Base-by-base conservation (phyloP, 1,284 basidiomycete genomes). In the Fistulina hepatica region DNA sequence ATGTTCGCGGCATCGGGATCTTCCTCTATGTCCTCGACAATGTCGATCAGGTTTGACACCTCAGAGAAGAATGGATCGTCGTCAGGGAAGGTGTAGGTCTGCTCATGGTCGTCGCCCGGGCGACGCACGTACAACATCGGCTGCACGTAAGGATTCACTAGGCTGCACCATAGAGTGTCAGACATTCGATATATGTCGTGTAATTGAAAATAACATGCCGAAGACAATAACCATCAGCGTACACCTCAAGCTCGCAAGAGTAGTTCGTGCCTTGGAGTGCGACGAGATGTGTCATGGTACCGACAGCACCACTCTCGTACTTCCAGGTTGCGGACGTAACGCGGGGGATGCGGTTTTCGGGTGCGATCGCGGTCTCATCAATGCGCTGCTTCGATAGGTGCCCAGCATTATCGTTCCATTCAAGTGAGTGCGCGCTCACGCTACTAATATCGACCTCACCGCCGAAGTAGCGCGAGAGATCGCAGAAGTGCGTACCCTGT, bases 381-480 rank as follows among this genome's bases (percentile, higher is more conserved):
- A 95, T 65, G 21, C 70, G 63, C 52, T 93, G 73, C 60, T 84
- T 89, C 48, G 76, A 77, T 25, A 98, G 73, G 21, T 79, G 59
- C 21, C 94, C 95, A 3, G 94, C 86, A 46, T 79, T 74, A 60
- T 95, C 91, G 58, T 92, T 72, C 80, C 82, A 91, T 56, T 94
- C 89, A 30, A 94, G 70, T 6, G 89, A 89, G 56, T 90, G 86
- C 7, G 89, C 88, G 34, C 67, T 69, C 26, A 97, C 91, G 32
- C 77, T 77, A 42, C 71, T 63, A 44, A 94, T 80, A 54, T 95
- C 86, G 41, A 97, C 91, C 51, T 97, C 94, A 30, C 94, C 94
- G 39, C 93, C 94, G 60, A 98, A 97, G 72, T 97, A 98, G 49
- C 94, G 82, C 37, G 90, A 93, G 31, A 93, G 69, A 59, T 90